phyloP scores from a whole-genome alignment of 441 rosid genomes.

The Mallotus japonicus region DNA sequence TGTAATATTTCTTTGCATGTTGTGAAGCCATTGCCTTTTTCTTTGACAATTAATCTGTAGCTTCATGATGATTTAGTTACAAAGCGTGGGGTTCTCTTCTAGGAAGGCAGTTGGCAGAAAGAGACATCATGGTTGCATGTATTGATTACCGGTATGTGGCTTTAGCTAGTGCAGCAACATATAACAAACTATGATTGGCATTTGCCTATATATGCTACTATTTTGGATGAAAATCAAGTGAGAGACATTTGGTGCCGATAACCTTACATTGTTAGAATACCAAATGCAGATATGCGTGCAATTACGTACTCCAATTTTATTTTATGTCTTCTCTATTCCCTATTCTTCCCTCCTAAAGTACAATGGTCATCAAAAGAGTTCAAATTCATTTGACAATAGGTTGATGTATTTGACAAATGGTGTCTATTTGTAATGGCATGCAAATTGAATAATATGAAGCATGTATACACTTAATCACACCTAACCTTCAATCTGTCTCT shows the following conservation, averaged over 20 bases:
- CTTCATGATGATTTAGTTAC: slow-evolving; percentile 54
- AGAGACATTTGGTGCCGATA: neutral
- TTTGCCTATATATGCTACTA: neutral
- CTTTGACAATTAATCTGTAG: slow-evolving; percentile 21
- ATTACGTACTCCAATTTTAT: neutral
- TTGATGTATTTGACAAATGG: too few relatives aligned
- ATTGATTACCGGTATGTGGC: slow-evolving; percentile 77
- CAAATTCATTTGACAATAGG: too few relatives aligned
- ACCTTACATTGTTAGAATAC: neutral
- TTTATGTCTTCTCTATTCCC: neutral
- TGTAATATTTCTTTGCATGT: slow-evolving; percentile 12
- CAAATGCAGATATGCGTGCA: neutral
- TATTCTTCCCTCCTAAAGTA: neutral
- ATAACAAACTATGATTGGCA: neutral
- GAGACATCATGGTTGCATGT: slow-evolving; percentile 91
- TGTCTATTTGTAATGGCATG: too few relatives aligned
- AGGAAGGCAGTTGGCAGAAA: slow-evolving; percentile 91
- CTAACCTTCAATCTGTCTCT: neutral
- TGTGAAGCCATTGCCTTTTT: slow-evolving; percentile 10
- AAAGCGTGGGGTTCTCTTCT: slow-evolving; percentile 99
- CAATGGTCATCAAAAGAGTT: neutral
- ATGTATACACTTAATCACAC: neutral
- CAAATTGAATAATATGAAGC: neutral
- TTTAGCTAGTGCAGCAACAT: slow-evolving; percentile 22
- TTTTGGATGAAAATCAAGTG: neutral